Conservation (phyloP, 2,329 filamentous ascomycete species). For the Waltergamsia citrina region DNA sequence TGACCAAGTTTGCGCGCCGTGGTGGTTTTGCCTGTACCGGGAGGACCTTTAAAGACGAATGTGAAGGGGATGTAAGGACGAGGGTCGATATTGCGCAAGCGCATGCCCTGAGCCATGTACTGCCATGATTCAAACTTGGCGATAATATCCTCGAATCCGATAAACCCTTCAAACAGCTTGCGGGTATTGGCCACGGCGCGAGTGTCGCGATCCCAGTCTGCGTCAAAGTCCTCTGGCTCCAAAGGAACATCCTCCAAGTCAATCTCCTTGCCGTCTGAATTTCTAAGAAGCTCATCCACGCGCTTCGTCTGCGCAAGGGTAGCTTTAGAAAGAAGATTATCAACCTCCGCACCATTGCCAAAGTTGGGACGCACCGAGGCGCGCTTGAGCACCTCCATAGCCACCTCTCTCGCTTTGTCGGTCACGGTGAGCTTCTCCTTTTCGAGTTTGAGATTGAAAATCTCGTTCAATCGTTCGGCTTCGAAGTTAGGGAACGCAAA, state of each 20-base stretch:
- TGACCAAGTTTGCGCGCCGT: slow-evolving; percentile 63
- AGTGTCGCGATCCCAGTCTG: slow-evolving; percentile 43
- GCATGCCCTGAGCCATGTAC: slow-evolving; percentile 40
- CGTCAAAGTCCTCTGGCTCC: slow-evolving; percentile 40
- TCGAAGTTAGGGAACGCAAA: slow-evolving; percentile 53
- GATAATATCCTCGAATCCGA: slow-evolving; percentile 50
- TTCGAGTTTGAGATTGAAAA: slow-evolving; percentile 41
- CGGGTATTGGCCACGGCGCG: slow-evolving; percentile 31
- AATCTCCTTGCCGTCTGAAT: slow-evolving; percentile 33
- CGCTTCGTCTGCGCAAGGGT: slow-evolving; percentile 3
- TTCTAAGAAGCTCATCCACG: slow-evolving; percentile 32
- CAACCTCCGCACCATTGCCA: slow-evolving; percentile 6
- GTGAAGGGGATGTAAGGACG: slow-evolving; percentile 47
- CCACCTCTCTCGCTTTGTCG: slow-evolving; percentile 26
- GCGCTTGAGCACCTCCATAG: slow-evolving; percentile 21
- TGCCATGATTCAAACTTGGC: slow-evolving; percentile 46
- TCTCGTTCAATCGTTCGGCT: slow-evolving; percentile 36
- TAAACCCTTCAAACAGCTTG: slow-evolving; percentile 46
- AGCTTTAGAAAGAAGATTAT: slow-evolving; percentile 29
- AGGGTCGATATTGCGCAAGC: slow-evolving; percentile 41
- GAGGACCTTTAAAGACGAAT: slow-evolving; percentile 55
- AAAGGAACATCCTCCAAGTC: slow-evolving; percentile 10
- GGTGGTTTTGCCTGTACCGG: slow-evolving; percentile 63
- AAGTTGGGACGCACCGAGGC: slow-evolving; percentile 22
- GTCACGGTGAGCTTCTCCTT: slow-evolving; percentile 33